These are phyloP conservation scores for Schizosaccharomyces lindneri DNA, from an alignment of 805 yeast species.

Conservation along the genomic window DNA sequence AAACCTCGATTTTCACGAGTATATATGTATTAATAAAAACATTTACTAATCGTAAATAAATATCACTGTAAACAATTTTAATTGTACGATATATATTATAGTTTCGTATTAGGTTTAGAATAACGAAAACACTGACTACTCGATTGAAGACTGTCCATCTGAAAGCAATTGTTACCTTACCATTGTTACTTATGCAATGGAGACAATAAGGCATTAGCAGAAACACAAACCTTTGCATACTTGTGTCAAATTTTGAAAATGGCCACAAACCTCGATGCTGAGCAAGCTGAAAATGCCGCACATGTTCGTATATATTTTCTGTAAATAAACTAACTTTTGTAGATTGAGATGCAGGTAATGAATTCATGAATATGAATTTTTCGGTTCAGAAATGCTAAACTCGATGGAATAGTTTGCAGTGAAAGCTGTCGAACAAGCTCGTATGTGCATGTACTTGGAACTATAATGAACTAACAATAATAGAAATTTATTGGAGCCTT, in stretches of 20 bases:
- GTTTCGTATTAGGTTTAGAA: no score
- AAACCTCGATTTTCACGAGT: no score
- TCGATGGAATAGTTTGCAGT: slow-evolving; percentile 42
- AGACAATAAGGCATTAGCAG: no score
- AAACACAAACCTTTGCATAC: no score
- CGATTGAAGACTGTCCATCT: no score
- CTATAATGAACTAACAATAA: not conserved
- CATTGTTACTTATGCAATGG: no score
- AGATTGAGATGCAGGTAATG: slow-evolving; percentile 53
- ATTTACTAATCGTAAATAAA: no score
- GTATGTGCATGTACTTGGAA: slow-evolving; percentile 5
- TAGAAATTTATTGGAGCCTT: slow-evolving; percentile 63
- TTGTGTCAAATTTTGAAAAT: not conserved
- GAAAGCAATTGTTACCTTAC: no score
- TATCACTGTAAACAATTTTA: no score
- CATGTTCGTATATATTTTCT: slow-evolving; percentile 18
- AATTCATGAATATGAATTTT: not conserved
- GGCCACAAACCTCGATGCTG: slow-evolving; percentile 36
- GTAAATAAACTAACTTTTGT: not conserved
- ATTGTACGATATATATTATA: no score
- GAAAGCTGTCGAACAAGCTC: slow-evolving; percentile 86
- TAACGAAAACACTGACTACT: no score
- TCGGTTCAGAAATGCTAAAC: not conserved
- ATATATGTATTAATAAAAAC: no score
- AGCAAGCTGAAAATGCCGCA: slow-evolving; percentile 79